Evolutionary conservation across 768 basidiomycete genomes (phyloP), one percentile per base, ranked within the genome.

Genomic region (Trametes cingulata): DNA sequence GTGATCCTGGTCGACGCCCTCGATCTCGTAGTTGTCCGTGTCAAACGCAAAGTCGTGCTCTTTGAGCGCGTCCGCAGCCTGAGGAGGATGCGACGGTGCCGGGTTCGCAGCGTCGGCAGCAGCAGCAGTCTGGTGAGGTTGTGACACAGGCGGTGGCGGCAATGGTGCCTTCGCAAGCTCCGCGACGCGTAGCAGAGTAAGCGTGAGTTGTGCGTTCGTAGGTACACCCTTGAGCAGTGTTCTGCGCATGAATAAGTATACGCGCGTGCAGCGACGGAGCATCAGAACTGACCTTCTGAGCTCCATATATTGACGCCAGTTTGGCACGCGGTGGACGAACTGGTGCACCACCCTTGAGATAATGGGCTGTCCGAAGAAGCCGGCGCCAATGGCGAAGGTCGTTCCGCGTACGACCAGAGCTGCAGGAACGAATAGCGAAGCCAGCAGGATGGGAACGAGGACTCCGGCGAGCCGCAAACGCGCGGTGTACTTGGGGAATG

Each of bases 151-250:
- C 29, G 78, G 75, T 2, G 75, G 77, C 10, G 79, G 78, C 0
- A 79, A 58, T 2, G 79, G 79, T 2, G 71, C 65, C 35, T 74
- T 72, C 40, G 69, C 68, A 25, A 58, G 67, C 61, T 80, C 79
- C 6, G 73, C 78, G 24, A 78, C 67, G 5, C 79, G 73, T 4
- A 79, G 69, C 19, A 80, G 65, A 9, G 78, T 76, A 20, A 79
- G 60, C 13, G 77, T 67, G 10, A 80, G 73, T 58, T 80, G 79
- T 29, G 76, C 74, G 60, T 80, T 78, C 42, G 78, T 79, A 9
- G 79, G 79, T 0, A 76, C 76, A 19, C 77, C 77, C 2, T 64
- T 64, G 25, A 80, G 69, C 41, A 80, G 61, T 12, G 77, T 70
- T 45, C 74, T 75, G 43, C 12, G 33, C 20, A 19, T 17, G 14